phyloP scores from a whole-genome alignment of 2,329 filamentous ascomycete genomes.

The Arthrobotrys sphaeroides region DNA sequence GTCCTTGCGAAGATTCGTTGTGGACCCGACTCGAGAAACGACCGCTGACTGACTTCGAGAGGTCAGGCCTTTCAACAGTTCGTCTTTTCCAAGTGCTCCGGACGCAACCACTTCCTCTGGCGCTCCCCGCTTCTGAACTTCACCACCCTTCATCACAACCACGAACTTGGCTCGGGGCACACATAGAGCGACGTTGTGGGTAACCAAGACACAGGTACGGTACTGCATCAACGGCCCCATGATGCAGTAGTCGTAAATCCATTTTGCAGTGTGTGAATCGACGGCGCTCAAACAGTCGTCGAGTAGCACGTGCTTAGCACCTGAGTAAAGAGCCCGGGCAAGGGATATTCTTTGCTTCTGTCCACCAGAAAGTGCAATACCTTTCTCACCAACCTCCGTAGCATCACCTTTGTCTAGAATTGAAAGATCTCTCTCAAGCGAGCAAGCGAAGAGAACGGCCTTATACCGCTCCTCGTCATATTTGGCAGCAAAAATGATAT shows the following conservation, averaged over 20 bases:
- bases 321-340: slow-evolving; percentile 96
- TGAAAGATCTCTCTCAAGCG: slow-evolving; percentile 86
- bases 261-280: slow-evolving; percentile 95
- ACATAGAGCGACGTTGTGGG: slow-evolving; percentile 91
- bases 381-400: slow-evolving; percentile 95
- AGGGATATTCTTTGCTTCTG: slow-evolving; percentile 98
- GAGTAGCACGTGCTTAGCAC: slow-evolving; percentile 86
- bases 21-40: slow-evolving; percentile 70
- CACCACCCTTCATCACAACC: slow-evolving; percentile 87
- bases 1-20: slow-evolving; percentile 29
- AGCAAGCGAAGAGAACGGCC: slow-evolving; percentile 88
- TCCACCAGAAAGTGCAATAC: slow-evolving; percentile 93
- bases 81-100: slow-evolving; percentile 87
- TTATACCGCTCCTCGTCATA: slow-evolving; percentile 84
- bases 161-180: slow-evolving; percentile 82
- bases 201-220: slow-evolving; percentile 93
- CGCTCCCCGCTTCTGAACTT: slow-evolving; percentile 78
- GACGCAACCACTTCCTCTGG: slow-evolving; percentile 81
- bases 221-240: slow-evolving; percentile 86
- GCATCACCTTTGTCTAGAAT: slow-evolving; percentile 93
- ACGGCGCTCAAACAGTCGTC: slow-evolving; percentile 97
- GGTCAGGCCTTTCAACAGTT: slow-evolving; percentile 60
- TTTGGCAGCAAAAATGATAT: slow-evolving; percentile 87
- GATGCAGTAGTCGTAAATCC: slow-evolving; percentile 95
- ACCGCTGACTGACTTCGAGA: slow-evolving; percentile 75